Percentiles rank a stretch among this genome's conserved stretches.
These are phyloP conservation scores for Sisymbrium altissimum DNA, from an alignment of 345 rosid species.

Conservation along the genomic window DNA sequence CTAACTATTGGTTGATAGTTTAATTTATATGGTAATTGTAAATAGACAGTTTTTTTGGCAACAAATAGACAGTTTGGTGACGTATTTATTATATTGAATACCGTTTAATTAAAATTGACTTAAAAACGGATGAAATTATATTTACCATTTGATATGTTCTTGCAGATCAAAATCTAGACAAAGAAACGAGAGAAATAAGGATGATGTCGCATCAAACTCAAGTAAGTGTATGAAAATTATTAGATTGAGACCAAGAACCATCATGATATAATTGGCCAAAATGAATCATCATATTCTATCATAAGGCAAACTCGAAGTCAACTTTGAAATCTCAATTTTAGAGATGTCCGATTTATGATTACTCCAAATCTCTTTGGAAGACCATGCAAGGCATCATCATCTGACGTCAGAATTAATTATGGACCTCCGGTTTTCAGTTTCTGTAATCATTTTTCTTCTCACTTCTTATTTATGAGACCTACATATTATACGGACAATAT, in stretches of 20 bases:
- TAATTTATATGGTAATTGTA: too few relatives aligned
- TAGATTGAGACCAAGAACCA: conserved; percentile 13
- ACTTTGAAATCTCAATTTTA: conserved; percentile 32
- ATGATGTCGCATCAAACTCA: conserved; percentile 48
- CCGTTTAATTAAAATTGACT: too few relatives aligned
- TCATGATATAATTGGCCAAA: conserved; percentile 22
- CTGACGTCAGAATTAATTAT: conserved; percentile 31
- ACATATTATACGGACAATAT: neutral
- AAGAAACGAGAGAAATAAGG: conserved; percentile 1
- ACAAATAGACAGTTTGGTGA: too few relatives aligned
- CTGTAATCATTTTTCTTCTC: conserved; percentile 25
- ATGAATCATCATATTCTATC: conserved; percentile 17
- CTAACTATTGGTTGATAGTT: too few relatives aligned
- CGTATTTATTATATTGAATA: too few relatives aligned
- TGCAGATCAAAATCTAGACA: neutral
- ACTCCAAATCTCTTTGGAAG: conserved; percentile 52
- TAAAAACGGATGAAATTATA: neutral
- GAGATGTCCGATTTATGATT: conserved; percentile 37
- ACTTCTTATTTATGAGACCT: conserved; percentile 26
- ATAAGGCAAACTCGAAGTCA: conserved; percentile 34
- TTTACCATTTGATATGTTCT: neutral
- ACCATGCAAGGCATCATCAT: conserved; percentile 40
- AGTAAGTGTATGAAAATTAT: conserved; percentile 28
- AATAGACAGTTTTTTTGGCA: too few relatives aligned
- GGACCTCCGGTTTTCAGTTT: conserved; percentile 25